Evolutionary conservation across 305 asterid species (phyloP).

Genomic region (Fraxinus velutina): DNA sequence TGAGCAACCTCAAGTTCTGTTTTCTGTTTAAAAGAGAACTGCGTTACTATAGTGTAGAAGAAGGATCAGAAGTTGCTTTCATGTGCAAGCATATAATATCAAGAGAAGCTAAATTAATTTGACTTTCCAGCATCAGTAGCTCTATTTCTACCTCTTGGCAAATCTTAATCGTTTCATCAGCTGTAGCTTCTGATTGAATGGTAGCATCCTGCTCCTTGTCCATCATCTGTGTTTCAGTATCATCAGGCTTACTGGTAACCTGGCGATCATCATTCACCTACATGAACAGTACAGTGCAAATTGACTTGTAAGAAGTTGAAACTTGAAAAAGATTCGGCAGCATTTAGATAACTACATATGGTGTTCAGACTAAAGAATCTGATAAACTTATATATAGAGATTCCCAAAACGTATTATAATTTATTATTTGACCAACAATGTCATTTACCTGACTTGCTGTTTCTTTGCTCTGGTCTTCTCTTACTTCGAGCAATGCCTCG

Average conservation of each 20-base stretch:
- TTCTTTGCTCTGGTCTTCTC: slow-evolving; percentile 18
- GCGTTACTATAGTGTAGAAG: background rate
- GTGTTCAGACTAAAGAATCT: background rate
- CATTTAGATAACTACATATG: background rate
- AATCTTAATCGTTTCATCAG: slow-evolving; percentile 14
- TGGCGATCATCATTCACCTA: slow-evolving; percentile 16
- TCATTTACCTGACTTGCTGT: slow-evolving; percentile 24
- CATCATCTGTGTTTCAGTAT: slow-evolving; percentile 10
- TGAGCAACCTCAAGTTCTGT: slow-evolving; percentile 7
- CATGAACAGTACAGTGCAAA: background rate
- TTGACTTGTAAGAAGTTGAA: background rate
- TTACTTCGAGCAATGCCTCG: slow-evolving; percentile 14
- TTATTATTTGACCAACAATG: slow-evolving; percentile 6
- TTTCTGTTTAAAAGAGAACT: slow-evolving; percentile 19
- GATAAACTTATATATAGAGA: background rate
- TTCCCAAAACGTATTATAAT: background rate
- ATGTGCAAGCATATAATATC: background rate
- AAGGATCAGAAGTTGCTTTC: background rate
- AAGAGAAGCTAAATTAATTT: background rate
- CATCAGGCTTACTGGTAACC: slow-evolving; percentile 7
- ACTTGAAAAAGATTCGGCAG: background rate
- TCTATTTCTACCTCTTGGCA: slow-evolving; percentile 13
- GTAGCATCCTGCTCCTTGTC: slow-evolving; percentile 14
- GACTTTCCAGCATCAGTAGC: background rate
- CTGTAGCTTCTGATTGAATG: slow-evolving; percentile 19